Evolutionary conservation across 2,329 filamentous ascomycete genomes (phyloP).

Genomic region (Stachybotrys chartarum): DNA sequence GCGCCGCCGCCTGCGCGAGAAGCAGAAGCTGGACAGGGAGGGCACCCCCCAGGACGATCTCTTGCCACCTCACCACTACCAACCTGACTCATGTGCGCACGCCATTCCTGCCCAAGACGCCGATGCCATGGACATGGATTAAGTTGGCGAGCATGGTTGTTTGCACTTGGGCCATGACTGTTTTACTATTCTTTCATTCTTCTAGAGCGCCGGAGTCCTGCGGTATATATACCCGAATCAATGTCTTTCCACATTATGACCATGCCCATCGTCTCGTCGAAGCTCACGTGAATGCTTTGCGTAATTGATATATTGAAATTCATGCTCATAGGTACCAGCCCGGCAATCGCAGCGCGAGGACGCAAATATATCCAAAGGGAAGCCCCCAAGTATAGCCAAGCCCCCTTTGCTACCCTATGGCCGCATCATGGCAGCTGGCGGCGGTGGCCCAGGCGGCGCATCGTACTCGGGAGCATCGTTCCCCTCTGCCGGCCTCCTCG

Average conservation of each 20-base stretch:
- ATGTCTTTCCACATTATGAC: neutral
- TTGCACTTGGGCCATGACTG: neutral
- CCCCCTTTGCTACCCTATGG: neutral
- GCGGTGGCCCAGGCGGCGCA: slow-evolving; percentile 43
- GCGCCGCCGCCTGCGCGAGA: slow-evolving; percentile 58
- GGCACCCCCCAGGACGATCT: slow-evolving; percentile 2
- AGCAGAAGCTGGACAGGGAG: slow-evolving; percentile 36
- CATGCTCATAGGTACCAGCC: neutral
- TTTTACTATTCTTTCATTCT: neutral
- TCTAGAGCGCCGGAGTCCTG: neutral
- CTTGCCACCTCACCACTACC: neutral
- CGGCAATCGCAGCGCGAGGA: neutral
- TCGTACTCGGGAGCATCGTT: slow-evolving; percentile 21
- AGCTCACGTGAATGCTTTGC: too few species aligned
- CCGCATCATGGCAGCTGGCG: slow-evolving; percentile 22
- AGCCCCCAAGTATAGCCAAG: neutral
- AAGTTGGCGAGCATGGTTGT: slow-evolving; percentile 5
- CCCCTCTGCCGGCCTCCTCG: slow-evolving; percentile 13
- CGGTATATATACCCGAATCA: too few species aligned
- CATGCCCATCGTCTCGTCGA: neutral
- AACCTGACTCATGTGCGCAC: neutral
- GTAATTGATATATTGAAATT: neutral
- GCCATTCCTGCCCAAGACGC: slow-evolving; percentile 32
- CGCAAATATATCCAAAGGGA: neutral
- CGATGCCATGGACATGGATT: slow-evolving; percentile 64